These are phyloP conservation scores for Russula foetens DNA, from an alignment of 768 basidiomycete species.

Conservation along the genomic window DNA sequence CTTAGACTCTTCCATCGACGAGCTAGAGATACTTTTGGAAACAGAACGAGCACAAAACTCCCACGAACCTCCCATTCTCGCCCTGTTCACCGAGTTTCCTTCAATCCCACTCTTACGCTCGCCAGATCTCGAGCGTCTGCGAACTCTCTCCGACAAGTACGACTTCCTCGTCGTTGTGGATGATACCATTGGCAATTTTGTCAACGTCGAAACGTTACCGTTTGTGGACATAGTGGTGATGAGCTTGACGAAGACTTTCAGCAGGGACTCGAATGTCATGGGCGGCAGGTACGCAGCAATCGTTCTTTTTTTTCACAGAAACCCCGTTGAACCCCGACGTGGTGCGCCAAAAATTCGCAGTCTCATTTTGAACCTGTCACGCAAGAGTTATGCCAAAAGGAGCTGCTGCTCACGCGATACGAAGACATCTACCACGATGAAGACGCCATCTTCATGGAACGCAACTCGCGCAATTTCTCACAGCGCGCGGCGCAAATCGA, in stretches of 20 bases:
- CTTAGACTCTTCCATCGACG: conserved; percentile 63
- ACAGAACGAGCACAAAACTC: conserved; percentile 34
- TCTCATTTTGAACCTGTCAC: conserved; percentile 77
- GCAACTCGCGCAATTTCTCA: conserved; percentile 91
- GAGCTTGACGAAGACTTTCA: conserved; percentile 91
- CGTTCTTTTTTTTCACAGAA: not conserved
- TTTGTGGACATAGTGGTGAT: conserved; percentile 87
- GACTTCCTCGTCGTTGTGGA: conserved; percentile 86
- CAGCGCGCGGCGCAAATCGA: conserved; percentile 71
- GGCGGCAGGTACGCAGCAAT: conserved; percentile 75
- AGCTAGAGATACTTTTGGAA: conserved; percentile 56
- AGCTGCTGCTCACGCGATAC: conserved; percentile 46
- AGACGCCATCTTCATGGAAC: conserved; percentile 95
- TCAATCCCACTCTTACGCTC: conserved; percentile 92
- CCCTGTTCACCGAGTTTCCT: conserved; percentile 90
- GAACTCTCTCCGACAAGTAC: conserved; percentile 77
- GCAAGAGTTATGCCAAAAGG: conserved; percentile 58
- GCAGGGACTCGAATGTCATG: conserved; percentile 93
- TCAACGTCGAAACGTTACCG: conserved; percentile 84
- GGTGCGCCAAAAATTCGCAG: conserved; percentile 35
- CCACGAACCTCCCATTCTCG: conserved; percentile 53
- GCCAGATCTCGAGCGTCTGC: conserved; percentile 64
- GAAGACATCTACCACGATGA: conserved; percentile 86
- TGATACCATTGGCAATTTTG: conserved; percentile 91
- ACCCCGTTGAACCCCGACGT: not conserved